Conservation (phyloP, 2,329 filamentous ascomycete species). For the Apiospora marii region DNA sequence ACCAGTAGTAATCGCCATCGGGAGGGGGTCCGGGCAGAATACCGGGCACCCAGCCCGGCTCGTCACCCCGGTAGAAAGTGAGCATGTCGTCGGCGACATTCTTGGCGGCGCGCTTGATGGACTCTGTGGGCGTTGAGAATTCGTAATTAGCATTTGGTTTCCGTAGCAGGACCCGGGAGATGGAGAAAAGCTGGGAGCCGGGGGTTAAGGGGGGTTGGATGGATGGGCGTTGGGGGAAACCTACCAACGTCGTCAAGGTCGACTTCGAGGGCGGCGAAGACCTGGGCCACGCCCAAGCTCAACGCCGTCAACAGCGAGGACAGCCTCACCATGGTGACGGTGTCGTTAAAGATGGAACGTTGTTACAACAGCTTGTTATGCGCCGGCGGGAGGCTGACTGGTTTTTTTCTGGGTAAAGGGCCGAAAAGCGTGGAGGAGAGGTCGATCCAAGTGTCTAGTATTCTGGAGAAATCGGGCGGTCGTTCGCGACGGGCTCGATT, state of each 20-base stretch:
- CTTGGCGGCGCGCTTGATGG: constrained; percentile 55
- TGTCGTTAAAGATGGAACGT: constrained; percentile 20
- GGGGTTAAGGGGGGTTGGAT: not conserved
- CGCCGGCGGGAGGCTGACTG: not conserved
- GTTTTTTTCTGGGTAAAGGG: constrained; percentile 18
- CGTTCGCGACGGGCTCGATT: not conserved
- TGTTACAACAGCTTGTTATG: not conserved
- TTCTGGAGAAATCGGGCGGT: constrained; percentile 8
- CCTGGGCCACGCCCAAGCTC: constrained; percentile 35
- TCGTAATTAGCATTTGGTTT: not conserved
- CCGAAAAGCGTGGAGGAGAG: constrained; percentile 21
- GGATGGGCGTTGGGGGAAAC: constrained; percentile 26
- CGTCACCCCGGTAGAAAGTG: constrained; percentile 59
- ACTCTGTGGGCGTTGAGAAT: constrained; percentile 42
- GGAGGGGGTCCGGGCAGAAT: constrained; percentile 64
- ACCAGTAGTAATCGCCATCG: constrained; percentile 74
- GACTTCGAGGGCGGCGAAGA: constrained; percentile 39
- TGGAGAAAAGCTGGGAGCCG: not conserved
- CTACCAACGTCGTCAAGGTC: constrained; percentile 41
- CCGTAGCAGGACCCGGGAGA: not conserved
- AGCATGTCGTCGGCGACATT: constrained; percentile 60
- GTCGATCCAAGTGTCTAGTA: constrained; percentile 13
- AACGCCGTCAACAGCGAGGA: constrained; percentile 37
- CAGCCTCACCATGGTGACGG: constrained; percentile 36
- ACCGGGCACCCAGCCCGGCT: constrained; percentile 60